phyloP scores from a whole-genome alignment of 2,329 filamentous ascomycete species.

The Ophiocordyceps polyrhachis-furcata region DNA sequence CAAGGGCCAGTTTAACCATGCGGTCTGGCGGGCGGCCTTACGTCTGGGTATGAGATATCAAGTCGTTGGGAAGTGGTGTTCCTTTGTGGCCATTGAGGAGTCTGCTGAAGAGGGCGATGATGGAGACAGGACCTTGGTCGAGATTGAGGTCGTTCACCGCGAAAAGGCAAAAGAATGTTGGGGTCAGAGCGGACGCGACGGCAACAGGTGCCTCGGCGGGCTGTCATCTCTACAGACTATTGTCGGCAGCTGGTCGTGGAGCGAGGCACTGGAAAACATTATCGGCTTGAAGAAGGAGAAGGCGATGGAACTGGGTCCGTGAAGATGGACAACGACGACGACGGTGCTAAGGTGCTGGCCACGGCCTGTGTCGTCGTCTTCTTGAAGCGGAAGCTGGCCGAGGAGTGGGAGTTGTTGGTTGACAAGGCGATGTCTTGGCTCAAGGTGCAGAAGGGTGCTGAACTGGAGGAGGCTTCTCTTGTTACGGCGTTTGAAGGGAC shows the following conservation, averaged over 20 bases:
- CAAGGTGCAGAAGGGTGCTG: constrained; percentile 4
- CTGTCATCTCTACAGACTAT: constrained; percentile 34
- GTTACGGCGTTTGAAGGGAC: constrained; percentile 2
- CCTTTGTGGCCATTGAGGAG: constrained; percentile 48
- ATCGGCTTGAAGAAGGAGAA: constrained; percentile 7
- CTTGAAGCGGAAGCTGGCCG: constrained; percentile 24
- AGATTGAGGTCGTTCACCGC: neutral
- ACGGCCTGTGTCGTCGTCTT: constrained; percentile 13
- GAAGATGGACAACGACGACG: constrained; percentile 2
- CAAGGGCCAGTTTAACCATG: constrained; percentile 31
- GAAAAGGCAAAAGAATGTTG: neutral
- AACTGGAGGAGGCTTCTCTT: constrained; percentile 4
- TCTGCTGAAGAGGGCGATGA: constrained; percentile 5
- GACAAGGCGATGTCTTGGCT: constrained; percentile 40
- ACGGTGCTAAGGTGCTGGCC: constrained; percentile 6
- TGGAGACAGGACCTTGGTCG: neutral
- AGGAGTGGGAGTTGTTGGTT: constrained; percentile 43
- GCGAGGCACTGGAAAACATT: constrained; percentile 8
- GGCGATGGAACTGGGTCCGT: neutral
- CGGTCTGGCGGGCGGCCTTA: constrained; percentile 48
- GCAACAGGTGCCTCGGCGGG: neutral
- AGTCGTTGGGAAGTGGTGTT: constrained; percentile 51
- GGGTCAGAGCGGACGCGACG: neutral
- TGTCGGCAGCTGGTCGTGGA: constrained; percentile 14
- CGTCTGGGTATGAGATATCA: constrained; percentile 46